Evolutionary conservation across 108 stramenopile species (phyloP), one percentile per base, ranked within the genome.

Genomic region (Stephanodiscus triporus): DNA sequence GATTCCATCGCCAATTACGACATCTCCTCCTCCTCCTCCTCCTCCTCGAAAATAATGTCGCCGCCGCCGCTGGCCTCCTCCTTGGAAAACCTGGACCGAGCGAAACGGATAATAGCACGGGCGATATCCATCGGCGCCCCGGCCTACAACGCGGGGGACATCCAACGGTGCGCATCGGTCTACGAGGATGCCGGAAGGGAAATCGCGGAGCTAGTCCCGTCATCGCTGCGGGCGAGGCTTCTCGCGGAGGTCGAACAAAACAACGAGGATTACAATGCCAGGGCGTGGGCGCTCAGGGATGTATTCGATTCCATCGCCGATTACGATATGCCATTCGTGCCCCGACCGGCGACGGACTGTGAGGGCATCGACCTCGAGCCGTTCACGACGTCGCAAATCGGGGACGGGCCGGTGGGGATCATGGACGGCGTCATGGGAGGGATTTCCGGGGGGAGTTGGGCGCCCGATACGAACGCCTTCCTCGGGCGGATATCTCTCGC

Each of bases 361-460:
- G 20, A 43, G 27, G 62, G 62, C 0, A 47, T 71, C 36, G 55
- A 55, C 26, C 64, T 78, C 26, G 79, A 86, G 36, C 74, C 68
- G 26, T 86, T 84, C 55, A 77, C 82, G 6, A 23, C 45, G 4
- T 23, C 32, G n/a, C 73, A 76, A 53, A 20, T 86, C 9, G 79
- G 79, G 38, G 5, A 19, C n/a, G 29, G 68, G 19, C 85, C 85
- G n/a, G 43, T 75, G 14, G 49, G 55, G 22, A 67, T 86, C 23
- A 83, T 81, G 68, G 85, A 86, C 61, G 84, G 76, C 57, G 85
- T 86, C 23, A 86, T 86, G 85, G 85, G 85, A 6, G 85, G 85
- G 1, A 48, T 77, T 26, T 86, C 85, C 9, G 38, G 26, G 27
- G 85, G 85, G 34, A 4, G n/a, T 6, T 86, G 83, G 83, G 27